Evolutionary conservation across 345 rosid genomes (phyloP).

Genomic region (Eucalyptus grandis): DNA sequence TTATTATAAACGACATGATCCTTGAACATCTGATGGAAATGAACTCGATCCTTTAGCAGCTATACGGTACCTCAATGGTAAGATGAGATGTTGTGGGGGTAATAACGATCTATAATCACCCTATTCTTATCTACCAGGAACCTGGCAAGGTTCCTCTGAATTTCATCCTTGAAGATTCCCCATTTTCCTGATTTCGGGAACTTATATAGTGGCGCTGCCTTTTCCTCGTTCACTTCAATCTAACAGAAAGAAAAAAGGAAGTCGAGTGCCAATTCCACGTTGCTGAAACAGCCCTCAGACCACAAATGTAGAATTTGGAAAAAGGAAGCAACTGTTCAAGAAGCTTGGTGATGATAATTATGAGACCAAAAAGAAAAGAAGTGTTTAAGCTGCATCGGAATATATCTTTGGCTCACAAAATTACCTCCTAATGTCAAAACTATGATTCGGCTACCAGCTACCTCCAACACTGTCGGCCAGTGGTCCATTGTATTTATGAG

Average conservation of each 20-base stretch:
- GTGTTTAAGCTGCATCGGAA: neutral
- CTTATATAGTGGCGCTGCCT: conserved; percentile 63
- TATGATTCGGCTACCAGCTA: neutral
- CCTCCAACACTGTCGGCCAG: neutral
- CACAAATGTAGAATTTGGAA: neutral
- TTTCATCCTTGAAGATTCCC: conserved; percentile 71
- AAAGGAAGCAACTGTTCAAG: neutral
- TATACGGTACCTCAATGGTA: conserved; percentile 43
- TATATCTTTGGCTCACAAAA: neutral
- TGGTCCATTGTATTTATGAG: neutral
- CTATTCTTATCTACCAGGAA: conserved; percentile 78
- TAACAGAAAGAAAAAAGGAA: conserved; percentile 1
- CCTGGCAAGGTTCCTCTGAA: conserved; percentile 90
- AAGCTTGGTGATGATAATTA: neutral
- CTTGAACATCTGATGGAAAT: neutral
- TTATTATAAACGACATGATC: neutral
- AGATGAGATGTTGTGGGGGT: conserved; percentile 83
- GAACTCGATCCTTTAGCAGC: neutral
- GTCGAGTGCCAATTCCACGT: neutral
- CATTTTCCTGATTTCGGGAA: conserved; percentile 76
- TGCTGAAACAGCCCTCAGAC: neutral
- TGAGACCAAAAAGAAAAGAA: neutral
- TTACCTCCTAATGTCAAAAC: neutral
- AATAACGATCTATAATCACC: conserved; percentile 60
- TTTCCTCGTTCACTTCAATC: conserved; percentile 78